Evolutionary conservation across 2,329 filamentous ascomycete genomes (phyloP).

Genomic region (Sporothrix globosa): DNA sequence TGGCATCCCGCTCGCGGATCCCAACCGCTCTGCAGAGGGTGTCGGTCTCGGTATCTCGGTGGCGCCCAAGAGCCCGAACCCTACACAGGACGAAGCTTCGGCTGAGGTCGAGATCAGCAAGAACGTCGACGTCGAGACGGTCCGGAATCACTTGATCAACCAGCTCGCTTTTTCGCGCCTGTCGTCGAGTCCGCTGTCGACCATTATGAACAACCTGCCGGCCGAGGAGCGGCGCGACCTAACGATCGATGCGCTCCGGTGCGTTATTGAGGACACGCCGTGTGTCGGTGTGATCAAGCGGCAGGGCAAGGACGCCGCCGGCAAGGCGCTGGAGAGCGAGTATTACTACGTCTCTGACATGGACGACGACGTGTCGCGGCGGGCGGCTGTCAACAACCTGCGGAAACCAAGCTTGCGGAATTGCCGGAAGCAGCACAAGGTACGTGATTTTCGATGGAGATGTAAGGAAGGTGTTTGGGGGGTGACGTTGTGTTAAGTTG

Average conservation of each 20-base stretch:
- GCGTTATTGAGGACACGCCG: conserved; percentile 70
- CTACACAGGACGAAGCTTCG: not conserved
- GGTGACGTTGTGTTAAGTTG: not conserved
- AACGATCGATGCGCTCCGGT: conserved; percentile 65
- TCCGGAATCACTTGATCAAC: conserved; percentile 88
- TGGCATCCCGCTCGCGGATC: conserved; percentile 2
- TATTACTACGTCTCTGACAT: conserved; percentile 94
- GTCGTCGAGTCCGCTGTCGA: conserved; percentile 86
- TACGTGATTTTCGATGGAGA: conserved; percentile 51
- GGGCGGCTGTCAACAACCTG: conserved; percentile 80
- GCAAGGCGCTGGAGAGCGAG: conserved; percentile 90
- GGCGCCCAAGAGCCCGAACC: conserved; percentile 4
- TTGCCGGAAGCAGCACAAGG: conserved; percentile 97
- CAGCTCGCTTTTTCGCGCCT: conserved; percentile 93
- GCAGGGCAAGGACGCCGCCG: conserved; percentile 93
- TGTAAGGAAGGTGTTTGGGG: not conserved
- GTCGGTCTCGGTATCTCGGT: conserved; percentile 39
- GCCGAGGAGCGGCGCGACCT: conserved; percentile 63
- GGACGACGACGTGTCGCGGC: conserved; percentile 76
- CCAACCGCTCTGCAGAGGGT: conserved; percentile 23
- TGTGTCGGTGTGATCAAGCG: conserved; percentile 88
- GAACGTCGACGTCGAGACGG: conserved; percentile 48
- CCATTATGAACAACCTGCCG: conserved; percentile 85
- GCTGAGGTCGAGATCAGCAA: conserved; percentile 30
- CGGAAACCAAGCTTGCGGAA: conserved; percentile 85